Evolutionary conservation across 352 stramenopile genomes (phyloP), one percentile per base, ranked within the genome.

Genomic region (Halophytophthora polymorphica): DNA sequence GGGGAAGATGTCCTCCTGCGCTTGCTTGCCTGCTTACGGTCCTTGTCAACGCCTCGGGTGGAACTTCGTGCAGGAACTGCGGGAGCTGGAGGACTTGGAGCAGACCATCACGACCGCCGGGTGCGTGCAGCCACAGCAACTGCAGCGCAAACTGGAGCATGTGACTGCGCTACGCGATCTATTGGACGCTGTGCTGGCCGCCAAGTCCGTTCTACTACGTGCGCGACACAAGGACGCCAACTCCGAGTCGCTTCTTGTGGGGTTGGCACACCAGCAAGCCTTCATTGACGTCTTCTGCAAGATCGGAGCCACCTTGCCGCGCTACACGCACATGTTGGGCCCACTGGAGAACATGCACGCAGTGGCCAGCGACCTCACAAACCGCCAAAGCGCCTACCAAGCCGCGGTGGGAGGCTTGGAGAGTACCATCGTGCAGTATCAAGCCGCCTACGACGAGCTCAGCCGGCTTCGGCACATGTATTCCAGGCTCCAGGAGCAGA

Each of bases 231-330:
- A 69, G 47, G 64, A 55, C 49, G 59, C 57, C 34, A 51, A 41
- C 35, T 56, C 45, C 31, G 64, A 73, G 43, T 71, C 55, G 33
- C 45, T 84, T 2, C 61, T 69, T 25, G 43, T 79, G 17, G 67
- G 78, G 44, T 68, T 77, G 50, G 48, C 69, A 42, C 64, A 82
- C 40, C 69, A 81, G 39, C 56, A 54, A 3, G 61, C 63, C 6
- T 77, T 83, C 49, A 69, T 83, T 18, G 61, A 76, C 23, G 39
- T 84, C n/a, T 81, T 86, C 29, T 53, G 64, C 23, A 72, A 75
- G 51, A 59, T 85, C 35, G 73, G 70, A 8, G 59, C 69, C 21
- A 55, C 75, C 44, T 47, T 84, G 0, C 70, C 68, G 17, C 57
- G 54, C 13, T 68, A 68, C 40, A 36, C 52, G 2, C 51, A 68